A percentile compares a stretch with the other conserved stretches of the same genome.
Evolutionary conservation across 225 moss, liverwort and hornwort genomes (phyloP).

Genomic region (Sphagnum tenellum): DNA sequence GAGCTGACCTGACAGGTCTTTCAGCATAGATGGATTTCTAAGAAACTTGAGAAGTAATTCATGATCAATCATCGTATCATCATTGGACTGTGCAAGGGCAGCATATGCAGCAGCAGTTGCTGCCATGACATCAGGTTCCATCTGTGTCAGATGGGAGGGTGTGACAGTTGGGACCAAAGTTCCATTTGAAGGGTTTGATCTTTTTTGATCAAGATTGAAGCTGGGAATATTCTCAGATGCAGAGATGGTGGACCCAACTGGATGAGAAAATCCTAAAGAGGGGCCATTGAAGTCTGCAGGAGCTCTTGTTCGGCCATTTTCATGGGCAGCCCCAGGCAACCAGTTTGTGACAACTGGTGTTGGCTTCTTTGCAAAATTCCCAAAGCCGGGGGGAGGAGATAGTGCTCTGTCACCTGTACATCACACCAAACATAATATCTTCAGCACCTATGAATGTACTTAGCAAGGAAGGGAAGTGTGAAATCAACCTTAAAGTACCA

Average conservation of each 20-base stretch:
- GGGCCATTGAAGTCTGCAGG: too few relatives aligned
- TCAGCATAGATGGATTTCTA: slow-evolving; percentile 77
- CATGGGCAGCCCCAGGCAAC: slow-evolving; percentile 28
- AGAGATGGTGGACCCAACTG: too few relatives aligned
- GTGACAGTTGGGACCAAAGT: slow-evolving; percentile 7
- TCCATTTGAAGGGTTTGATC: slow-evolving; percentile 4
- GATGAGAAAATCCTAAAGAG: too few relatives aligned
- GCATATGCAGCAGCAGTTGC: slow-evolving; percentile 81
- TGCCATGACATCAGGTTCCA: slow-evolving; percentile 71
- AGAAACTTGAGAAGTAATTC: slow-evolving; percentile 86
- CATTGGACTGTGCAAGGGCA: slow-evolving; percentile 65
- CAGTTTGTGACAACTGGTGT: slow-evolving; percentile 6
- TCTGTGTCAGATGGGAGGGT: slow-evolving; percentile 20
- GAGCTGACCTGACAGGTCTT: slow-evolving; percentile 49
- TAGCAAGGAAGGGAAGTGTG: neutral
- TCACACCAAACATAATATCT: neutral
- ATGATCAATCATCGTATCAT: slow-evolving; percentile 81
- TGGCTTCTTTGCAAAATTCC: slow-evolving; percentile 4
- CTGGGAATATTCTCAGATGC: too few relatives aligned
- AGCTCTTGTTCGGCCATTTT: slow-evolving; percentile 3
- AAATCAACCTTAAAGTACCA: neutral
- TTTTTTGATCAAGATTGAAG: too few relatives aligned
- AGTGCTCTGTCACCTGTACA: slow-evolving; percentile 26
- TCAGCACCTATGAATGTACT: too few relatives aligned
- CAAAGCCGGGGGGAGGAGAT: slow-evolving; percentile 51